A percentile compares a stretch with the other conserved stretches of the same genome.
phyloP scores from a whole-genome alignment of 306 rosid genomes.

The Dalbergia cultrata region DNA sequence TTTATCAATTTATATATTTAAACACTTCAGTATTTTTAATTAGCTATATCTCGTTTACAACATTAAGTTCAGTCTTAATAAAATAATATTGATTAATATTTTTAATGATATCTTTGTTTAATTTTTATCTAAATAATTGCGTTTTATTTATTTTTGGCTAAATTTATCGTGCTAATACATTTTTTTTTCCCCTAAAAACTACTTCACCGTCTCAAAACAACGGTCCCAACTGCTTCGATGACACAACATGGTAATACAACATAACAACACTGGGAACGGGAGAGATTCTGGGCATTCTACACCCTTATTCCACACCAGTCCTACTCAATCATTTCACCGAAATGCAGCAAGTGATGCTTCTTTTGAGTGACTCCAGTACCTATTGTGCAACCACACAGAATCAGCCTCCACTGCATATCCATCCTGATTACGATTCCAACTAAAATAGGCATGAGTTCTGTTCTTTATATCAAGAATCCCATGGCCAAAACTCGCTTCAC shows the following conservation, averaged over 20 bases:
- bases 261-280: neutral
- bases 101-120: no score
- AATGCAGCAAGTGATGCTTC: slow-evolving; percentile 24
- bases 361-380: slow-evolving; percentile 52
- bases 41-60: no score
- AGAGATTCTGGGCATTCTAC: neutral
- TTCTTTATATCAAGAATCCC: slow-evolving; percentile 73
- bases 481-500: slow-evolving; percentile 84
- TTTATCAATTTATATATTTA: no score
- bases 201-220: neutral
- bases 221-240: neutral
- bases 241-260: neutral
- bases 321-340: slow-evolving; percentile 9
- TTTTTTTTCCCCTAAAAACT: no score
- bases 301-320: slow-evolving; percentile 6
- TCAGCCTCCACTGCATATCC: slow-evolving; percentile 74
- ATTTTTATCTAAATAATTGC: no score
- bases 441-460: slow-evolving; percentile 65
- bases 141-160: no score
- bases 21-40: no score
- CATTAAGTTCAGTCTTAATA: no score
- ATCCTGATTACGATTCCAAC: slow-evolving; percentile 79
- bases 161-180: no score
- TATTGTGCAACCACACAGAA: slow-evolving; percentile 52
- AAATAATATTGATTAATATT: no score